A percentile compares a stretch with the other conserved stretches of the same genome.
Conservation (phyloP, 177 flowering plant species). For the Vitis hybrid region DNA sequence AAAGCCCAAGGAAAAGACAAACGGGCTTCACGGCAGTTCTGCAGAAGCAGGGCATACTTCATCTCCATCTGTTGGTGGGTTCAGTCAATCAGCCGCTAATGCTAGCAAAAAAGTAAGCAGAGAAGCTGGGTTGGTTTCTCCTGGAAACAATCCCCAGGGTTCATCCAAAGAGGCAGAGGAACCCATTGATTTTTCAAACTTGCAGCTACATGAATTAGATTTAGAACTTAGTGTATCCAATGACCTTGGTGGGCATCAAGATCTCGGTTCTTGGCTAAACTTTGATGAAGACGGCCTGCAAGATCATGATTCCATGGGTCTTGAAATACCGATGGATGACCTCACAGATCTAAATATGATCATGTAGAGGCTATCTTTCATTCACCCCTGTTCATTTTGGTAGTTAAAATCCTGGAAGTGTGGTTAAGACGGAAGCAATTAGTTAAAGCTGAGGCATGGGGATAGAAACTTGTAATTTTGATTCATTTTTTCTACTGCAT, state of each 20-base stretch:
- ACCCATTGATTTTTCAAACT: constrained; percentile 20
- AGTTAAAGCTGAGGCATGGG: neutral
- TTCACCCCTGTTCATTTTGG: neutral
- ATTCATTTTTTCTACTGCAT: neutral
- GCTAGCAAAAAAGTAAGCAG: constrained; percentile 11
- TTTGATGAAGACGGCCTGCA: constrained; percentile 34
- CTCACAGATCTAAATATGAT: constrained; percentile 30
- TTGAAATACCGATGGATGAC: constrained; percentile 46
- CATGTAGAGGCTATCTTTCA: neutral
- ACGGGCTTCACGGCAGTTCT: constrained; percentile 9
- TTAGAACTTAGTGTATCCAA: constrained; percentile 24
- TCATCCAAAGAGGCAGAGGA: constrained; percentile 18
- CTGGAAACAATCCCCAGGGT: constrained; percentile 7
- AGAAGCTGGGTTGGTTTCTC: constrained; percentile 15
- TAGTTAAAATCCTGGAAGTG: neutral
- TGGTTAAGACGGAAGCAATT: constrained; percentile 1
- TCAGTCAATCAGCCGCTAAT: constrained; percentile 9
- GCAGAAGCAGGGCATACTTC: constrained; percentile 4
- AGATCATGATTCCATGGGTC: constrained; percentile 35
- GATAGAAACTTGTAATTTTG: neutral
- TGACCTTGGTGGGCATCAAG: constrained; percentile 26
- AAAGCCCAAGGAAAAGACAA: constrained; percentile 38
- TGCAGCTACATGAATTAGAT: constrained; percentile 25
- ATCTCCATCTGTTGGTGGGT: constrained; percentile 10
- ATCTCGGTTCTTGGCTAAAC: constrained; percentile 30